These are phyloP conservation scores for Manihot esculenta DNA, from an alignment of 441 rosid genomes.

Conservation along the genomic window DNA sequence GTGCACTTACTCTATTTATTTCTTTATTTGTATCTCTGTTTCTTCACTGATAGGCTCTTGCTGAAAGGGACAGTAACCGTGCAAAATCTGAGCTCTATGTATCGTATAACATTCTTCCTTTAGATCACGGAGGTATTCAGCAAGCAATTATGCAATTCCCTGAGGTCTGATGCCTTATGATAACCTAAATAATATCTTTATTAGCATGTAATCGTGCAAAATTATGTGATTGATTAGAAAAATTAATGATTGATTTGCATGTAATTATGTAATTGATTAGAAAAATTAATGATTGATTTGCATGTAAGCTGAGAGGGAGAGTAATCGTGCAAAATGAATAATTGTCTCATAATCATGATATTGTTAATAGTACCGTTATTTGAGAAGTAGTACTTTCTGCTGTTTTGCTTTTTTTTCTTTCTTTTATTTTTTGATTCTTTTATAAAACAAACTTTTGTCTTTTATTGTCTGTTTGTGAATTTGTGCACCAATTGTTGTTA, in stretches of 20 bases:
- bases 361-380: not conserved
- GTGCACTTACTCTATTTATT: not conserved
- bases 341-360: too few relatives aligned
- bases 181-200: slow-evolving; percentile 17
- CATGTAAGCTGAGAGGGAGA: too few relatives aligned
- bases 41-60: slow-evolving; percentile 56
- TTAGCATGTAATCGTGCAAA: too few relatives aligned
- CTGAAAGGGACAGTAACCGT: slow-evolving; percentile 52
- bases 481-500: slow-evolving; percentile 5
- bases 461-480: not conserved
- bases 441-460: not conserved
- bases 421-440: too few relatives aligned
- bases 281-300: too few relatives aligned
- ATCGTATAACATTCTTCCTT: slow-evolving; percentile 93
- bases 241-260: too few relatives aligned
- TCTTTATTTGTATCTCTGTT: slow-evolving; percentile 10
- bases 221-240: too few relatives aligned
- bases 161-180: slow-evolving; percentile 62
- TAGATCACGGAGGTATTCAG: slow-evolving; percentile 78
- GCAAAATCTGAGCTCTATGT: slow-evolving; percentile 61
- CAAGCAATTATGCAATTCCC: slow-evolving; percentile 83
- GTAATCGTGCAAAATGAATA: too few relatives aligned
- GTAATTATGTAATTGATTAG: too few relatives aligned
- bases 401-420: not conserved
- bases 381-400: slow-evolving; percentile 15